Evolutionary conservation across 106 monocot species (phyloP).

Genomic region (Posidonia australis): DNA sequence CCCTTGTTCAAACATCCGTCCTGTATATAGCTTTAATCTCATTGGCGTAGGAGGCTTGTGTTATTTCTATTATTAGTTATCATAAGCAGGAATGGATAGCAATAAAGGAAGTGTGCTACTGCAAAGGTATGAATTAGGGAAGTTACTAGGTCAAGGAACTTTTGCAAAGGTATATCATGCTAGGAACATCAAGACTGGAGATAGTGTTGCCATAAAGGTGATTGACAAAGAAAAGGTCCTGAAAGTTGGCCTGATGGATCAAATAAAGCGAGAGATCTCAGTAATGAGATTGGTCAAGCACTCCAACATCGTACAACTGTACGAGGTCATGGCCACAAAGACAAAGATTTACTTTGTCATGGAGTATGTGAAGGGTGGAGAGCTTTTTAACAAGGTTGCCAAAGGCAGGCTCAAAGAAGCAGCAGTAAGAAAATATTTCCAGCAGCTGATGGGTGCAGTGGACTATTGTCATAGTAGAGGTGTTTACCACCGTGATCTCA

Average conservation of each 20-base stretch:
- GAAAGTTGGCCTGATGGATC: slow-evolving; percentile 8
- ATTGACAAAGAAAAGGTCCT: slow-evolving; percentile 10
- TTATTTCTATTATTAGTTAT: not conserved
- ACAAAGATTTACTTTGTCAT: slow-evolving; percentile 13
- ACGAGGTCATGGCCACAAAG: slow-evolving; percentile 11
- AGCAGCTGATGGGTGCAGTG: slow-evolving; percentile 9
- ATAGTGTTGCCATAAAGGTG: slow-evolving; percentile 13
- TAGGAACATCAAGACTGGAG: not conserved
- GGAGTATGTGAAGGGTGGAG: slow-evolving; percentile 18
- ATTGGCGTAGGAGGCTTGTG: not conserved
- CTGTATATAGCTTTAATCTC: slow-evolving; percentile 9
- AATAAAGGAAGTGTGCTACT: slow-evolving; percentile 29
- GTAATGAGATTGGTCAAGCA: slow-evolving; percentile 4
- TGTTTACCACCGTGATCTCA: slow-evolving; percentile 13
- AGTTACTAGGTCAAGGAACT: slow-evolving; percentile 5
- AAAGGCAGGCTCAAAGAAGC: slow-evolving; percentile 12
- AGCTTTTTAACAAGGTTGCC: slow-evolving; percentile 11
- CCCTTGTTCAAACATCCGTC: not conserved
- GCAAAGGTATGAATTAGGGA: slow-evolving; percentile 14
- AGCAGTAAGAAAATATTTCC: slow-evolving; percentile 4
- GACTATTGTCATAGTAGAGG: slow-evolving; percentile 13
- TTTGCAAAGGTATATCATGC: slow-evolving; percentile 16
- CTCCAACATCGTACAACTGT: slow-evolving; percentile 8
- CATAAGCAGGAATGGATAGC: slow-evolving; percentile 19
- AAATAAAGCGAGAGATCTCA: slow-evolving; percentile 12